Conservation (phyloP, 1,284 basidiomycete species). For the Trametes versicolor region DNA sequence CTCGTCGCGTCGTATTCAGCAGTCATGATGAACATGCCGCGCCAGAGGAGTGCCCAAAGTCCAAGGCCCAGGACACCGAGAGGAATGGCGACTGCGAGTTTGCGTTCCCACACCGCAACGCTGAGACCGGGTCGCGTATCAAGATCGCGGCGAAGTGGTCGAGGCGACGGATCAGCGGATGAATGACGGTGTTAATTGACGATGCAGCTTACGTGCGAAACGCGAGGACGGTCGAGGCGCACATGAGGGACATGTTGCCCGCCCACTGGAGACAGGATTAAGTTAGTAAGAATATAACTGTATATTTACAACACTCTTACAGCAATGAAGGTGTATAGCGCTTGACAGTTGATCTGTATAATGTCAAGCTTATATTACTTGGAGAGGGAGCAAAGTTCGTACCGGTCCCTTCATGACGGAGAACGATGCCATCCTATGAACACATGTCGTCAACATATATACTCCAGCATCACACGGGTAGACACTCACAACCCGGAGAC, state of each 20-base stretch:
- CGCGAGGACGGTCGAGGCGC: conserved; percentile 75
- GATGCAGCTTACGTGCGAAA: conserved; percentile 63
- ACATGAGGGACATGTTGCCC: conserved; percentile 71
- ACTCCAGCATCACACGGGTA: background rate
- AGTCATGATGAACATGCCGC: conserved; percentile 72
- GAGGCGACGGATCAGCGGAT: conserved; percentile 23
- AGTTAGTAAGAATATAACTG: too few relatives aligned
- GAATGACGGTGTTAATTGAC: background rate
- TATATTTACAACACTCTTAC: conserved; percentile 46
- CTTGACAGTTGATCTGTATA: conserved; percentile 71
- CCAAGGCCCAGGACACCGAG: conserved; percentile 64
- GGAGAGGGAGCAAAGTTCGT: conserved; percentile 20
- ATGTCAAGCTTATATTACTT: background rate
- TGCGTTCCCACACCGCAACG: conserved; percentile 75
- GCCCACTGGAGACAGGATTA: conserved; percentile 54
- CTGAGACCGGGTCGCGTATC: conserved; percentile 45
- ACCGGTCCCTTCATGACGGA: conserved; percentile 55
- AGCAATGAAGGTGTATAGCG: conserved; percentile 74
- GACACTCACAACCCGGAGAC: conserved; percentile 65
- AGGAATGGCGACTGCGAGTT: conserved; percentile 55
- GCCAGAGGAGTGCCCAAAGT: conserved; percentile 73
- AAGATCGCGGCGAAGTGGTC: background rate
- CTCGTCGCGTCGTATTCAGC: conserved; percentile 57
- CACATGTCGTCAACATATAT: background rate
- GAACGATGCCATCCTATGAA: conserved; percentile 63